Base-by-base conservation (phyloP, 129 eudicot genomes). In the Flaveria sonorensis region DNA sequence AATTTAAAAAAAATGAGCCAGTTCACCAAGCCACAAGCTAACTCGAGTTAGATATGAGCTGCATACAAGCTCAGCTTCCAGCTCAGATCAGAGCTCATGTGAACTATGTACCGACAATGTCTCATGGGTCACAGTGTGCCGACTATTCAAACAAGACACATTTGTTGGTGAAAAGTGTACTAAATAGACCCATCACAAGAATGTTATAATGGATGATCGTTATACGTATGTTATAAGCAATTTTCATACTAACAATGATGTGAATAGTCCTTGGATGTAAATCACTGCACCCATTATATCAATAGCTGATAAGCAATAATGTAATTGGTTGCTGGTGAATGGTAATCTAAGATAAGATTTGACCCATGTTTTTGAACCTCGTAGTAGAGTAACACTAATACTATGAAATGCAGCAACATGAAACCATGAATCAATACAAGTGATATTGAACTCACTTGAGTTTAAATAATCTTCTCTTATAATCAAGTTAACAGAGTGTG, bases 201-300 rank as follows among this genome's bases (percentile, higher is more conserved):
- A 52, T 39, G 15, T 26, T 52, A 66, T 10, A 18, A 6, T 65
- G 74, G 18, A 62, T 62, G 36, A 52, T 51, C 45, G 12, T 72
- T 71, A 24, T 30, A 40, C 32, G 42, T 28, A 72, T 76, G 80
- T 65, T 20, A 14, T 32, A 18, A 64, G 20, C 16, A 19, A 64
- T 32, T 65, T 52, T 32, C 80, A 65, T 48, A 32, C 73, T 65
- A 4, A 23, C 39, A 76, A 76, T 76, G 65, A 76, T 76, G 73
- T 76, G 40, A 48, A 76, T 20, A 64, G 65, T 65, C 16, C 24
- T 13, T 65, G 26, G 26, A 64, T 52, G 32, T 50, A 7, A 50
- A 50, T 50, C 73, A 76, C 21, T 76, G 36, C 39, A 48, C 72
- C 73, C 80, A 65, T 76, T 76, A 76, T 39, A 65, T 39, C 10